Evolutionary conservation across 2,329 filamentous ascomycete genomes (phyloP).

Genomic region (Drechslerella coelobrocha): DNA sequence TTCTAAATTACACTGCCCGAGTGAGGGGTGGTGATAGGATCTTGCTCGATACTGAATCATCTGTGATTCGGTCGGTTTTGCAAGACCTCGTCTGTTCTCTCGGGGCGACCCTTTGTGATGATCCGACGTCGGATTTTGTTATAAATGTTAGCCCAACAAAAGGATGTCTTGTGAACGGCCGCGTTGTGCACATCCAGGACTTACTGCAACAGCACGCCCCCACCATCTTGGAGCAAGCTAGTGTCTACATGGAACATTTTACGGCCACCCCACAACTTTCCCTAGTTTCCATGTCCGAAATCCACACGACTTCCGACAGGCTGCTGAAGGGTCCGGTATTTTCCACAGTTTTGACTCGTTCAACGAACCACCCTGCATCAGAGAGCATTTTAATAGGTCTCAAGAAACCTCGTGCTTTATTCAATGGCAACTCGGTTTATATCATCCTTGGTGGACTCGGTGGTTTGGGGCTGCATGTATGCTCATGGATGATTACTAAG

Average conservation of each 20-base stretch:
- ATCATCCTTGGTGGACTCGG: constrained; percentile 26
- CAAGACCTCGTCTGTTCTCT: neutral
- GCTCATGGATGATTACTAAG: constrained; percentile 19
- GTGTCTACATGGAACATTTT: constrained; percentile 4
- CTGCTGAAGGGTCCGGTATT: neutral
- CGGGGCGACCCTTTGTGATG: constrained; percentile 4
- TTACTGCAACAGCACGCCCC: constrained; percentile 8
- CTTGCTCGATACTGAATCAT: constrained; percentile 5
- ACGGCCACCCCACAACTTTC: neutral
- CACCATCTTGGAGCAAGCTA: constrained; percentile 6
- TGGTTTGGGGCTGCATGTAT: constrained; percentile 21
- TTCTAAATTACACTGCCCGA: constrained; percentile 11
- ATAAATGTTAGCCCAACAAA: constrained; percentile 7
- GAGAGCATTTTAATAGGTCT: constrained; percentile 15
- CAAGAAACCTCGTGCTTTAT: neutral
- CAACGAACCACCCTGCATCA: neutral
- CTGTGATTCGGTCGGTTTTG: constrained; percentile 1
- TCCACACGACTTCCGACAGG: constrained; percentile 7
- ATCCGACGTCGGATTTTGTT: constrained; percentile 7
- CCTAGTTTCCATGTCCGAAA: constrained; percentile 11
- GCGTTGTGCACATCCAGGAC: neutral
- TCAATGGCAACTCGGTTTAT: constrained; percentile 12
- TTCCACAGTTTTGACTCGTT: constrained; percentile 8
- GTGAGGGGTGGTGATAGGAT: constrained; percentile 13
- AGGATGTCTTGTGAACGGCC: constrained; percentile 15